Conservation (phyloP, 768 basidiomycete genomes). For the Pleurotus cornucopiae region DNA sequence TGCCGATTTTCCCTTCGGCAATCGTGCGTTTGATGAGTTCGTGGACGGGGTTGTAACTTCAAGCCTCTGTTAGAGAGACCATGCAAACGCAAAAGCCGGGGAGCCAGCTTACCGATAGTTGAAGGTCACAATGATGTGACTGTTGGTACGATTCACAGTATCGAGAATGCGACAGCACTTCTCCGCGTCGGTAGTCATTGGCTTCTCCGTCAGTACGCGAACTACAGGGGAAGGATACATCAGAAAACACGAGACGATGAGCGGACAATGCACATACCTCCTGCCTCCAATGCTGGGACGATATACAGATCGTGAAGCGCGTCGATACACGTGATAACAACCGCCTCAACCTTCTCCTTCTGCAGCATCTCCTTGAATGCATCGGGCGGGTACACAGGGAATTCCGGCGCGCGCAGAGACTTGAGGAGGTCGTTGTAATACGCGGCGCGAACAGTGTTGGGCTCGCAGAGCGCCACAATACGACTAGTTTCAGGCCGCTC, state of each 20-base stretch:
- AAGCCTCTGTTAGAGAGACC: not conserved
- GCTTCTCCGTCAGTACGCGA: conserved; percentile 49
- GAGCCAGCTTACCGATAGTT: conserved; percentile 29
- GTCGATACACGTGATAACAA: conserved; percentile 48
- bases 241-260: not conserved
- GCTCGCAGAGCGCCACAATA: conserved; percentile 46
- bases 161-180: conserved; percentile 43
- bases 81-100: not conserved
- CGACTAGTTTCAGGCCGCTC: conserved; percentile 31
- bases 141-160: conserved; percentile 37
- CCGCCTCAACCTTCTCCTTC: conserved; percentile 39
- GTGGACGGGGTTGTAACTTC: conserved; percentile 43
- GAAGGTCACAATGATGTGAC: conserved; percentile 37
- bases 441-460: conserved; percentile 39
- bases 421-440: conserved; percentile 39
- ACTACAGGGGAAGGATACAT: conserved; percentile 20
- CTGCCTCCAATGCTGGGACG: conserved; percentile 35
- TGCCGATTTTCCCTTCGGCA: conserved; percentile 41
- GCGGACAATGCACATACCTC: conserved; percentile 22
- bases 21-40: conserved; percentile 45
- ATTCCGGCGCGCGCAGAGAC: conserved; percentile 30
- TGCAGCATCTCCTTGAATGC: conserved; percentile 41
- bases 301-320: conserved; percentile 45
- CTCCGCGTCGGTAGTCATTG: conserved; percentile 47
- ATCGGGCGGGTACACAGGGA: conserved; percentile 36